Base-by-base conservation (phyloP, 1,139 yeast species). In the Geotrichum histeridarum region DNA sequence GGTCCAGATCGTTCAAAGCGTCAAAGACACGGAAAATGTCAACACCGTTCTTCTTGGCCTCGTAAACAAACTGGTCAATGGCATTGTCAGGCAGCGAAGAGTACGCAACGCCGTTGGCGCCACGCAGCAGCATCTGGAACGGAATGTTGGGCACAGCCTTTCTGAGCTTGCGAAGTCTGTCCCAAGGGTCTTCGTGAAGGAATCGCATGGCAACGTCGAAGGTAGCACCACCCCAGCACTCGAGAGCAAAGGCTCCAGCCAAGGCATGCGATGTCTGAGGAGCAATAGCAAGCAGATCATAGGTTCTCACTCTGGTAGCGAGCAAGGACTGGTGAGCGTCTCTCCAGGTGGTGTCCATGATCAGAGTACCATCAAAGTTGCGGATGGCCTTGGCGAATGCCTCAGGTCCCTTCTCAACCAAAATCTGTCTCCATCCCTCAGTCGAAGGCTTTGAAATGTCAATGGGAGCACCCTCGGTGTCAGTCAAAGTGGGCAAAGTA, bases 211-310 rank as follows among this genome's bases (percentile, higher is more conserved):
- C 87, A 55, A 93, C 99, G 70, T 93, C 99, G 67, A 93, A 93
- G 37, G 99, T 93, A 55, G 99, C 99, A 74, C 99, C 99, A 75
- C 99, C 99, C 99, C 99, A 93, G 77, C 98, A 93, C 77, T 93
- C 99, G 55, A 93, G 77, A 14, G 99, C 94, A 72, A 89, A 94
- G 1, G 96, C 95, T 57, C 95, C 94, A 60, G 86, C 75, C 64
- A 90, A 75, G 18, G 96, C 99, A 68, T 86, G 84, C 1, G 97
- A 88, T 37, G 99, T 93, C 53, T 95, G 82, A 56, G 91, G 93
- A 27, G 99, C 99, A 75, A 94, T 88, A 61, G 90, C 87, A 56
- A 85, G 76, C 67, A 93, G 76, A 71, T 93, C 99, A 65, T 86
- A 80, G 33, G 99, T 94, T 75, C 99, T 84, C 39, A 93, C 95